A percentile compares a stretch with the other conserved stretches of the same genome.
These are phyloP conservation scores for Coniochaeta pulveracea DNA, from an alignment of 2,329 filamentous ascomycete genomes.

Conservation along the genomic window DNA sequence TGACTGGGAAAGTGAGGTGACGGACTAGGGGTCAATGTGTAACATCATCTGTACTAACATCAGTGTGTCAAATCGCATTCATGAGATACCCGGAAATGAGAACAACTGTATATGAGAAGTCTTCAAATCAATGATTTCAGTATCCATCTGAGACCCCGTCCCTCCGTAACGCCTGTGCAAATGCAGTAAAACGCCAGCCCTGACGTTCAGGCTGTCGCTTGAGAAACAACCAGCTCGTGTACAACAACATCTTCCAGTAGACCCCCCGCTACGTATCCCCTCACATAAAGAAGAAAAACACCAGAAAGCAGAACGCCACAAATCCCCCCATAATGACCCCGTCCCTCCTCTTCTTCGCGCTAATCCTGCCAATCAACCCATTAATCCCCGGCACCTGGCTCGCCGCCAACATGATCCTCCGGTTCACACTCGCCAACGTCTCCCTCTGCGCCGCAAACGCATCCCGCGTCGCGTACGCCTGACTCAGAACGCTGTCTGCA, in stretches of 20 bases:
- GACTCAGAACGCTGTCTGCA: slow-evolving; percentile 81
- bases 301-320: slow-evolving; percentile 81
- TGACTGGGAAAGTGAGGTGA: slow-evolving; percentile 12
- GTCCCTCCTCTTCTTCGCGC: slow-evolving; percentile 87
- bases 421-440: slow-evolving; percentile 77
- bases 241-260: too few relatives aligned
- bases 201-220: too few relatives aligned
- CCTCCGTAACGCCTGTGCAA: slow-evolving; percentile 4
- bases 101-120: slow-evolving; percentile 1
- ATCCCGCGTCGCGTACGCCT: slow-evolving; percentile 95
- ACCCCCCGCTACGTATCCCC: background rate
- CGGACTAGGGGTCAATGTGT: background rate
- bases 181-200: too few relatives aligned
- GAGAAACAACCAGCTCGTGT: background rate
- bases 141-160: too few relatives aligned
- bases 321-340: slow-evolving; percentile 87
- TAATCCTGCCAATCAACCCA: slow-evolving; percentile 81
- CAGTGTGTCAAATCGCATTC: slow-evolving; percentile 2
- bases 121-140: background rate
- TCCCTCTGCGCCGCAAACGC: slow-evolving; percentile 81
- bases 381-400: slow-evolving; percentile 91
- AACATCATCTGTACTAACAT: slow-evolving; percentile 3
- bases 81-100: slow-evolving; percentile 4
- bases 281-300: slow-evolving; percentile 70
- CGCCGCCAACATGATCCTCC: slow-evolving; percentile 79